Conservation (phyloP, 768 basidiomycete species). For the Boletus vermiculosoides region DNA sequence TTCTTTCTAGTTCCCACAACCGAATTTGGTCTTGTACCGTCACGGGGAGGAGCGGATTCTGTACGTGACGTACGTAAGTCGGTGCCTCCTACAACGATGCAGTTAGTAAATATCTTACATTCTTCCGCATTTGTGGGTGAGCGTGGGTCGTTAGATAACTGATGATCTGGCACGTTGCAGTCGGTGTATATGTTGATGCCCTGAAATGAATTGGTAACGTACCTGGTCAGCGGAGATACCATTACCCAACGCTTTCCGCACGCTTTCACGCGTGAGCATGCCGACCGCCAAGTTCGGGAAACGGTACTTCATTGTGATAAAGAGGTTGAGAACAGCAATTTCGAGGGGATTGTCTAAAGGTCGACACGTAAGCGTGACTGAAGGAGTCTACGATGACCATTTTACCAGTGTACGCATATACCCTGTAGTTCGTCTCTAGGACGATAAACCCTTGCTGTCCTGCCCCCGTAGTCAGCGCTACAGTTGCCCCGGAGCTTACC, state of each 20-base stretch:
- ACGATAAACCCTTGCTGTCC: slow-evolving; percentile 89
- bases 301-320: slow-evolving; percentile 87
- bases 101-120: slow-evolving; percentile 47
- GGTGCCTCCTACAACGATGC: background rate
- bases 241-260: slow-evolving; percentile 89
- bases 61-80: slow-evolving; percentile 20
- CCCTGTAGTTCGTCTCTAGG: slow-evolving; percentile 95
- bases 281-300: slow-evolving; percentile 98
- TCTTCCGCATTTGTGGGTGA: slow-evolving; percentile 97
- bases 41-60: slow-evolving; percentile 93
- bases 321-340: slow-evolving; percentile 93
- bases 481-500: slow-evolving; percentile 15
- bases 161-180: slow-evolving; percentile 67
- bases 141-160: slow-evolving; percentile 92
- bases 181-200: slow-evolving; percentile 12
- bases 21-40: slow-evolving; percentile 98
- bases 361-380: slow-evolving; percentile 18
- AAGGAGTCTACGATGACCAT: slow-evolving; percentile 13
- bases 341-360: slow-evolving; percentile 86
- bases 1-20: slow-evolving; percentile 95
- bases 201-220: slow-evolving; percentile 26
- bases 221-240: slow-evolving; percentile 98
- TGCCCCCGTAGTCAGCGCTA: slow-evolving; percentile 46
- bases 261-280: slow-evolving; percentile 90
- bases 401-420: slow-evolving; percentile 95